Base-by-base conservation (phyloP, 805 yeast species). In the Candida vartiovaarae region DNA sequence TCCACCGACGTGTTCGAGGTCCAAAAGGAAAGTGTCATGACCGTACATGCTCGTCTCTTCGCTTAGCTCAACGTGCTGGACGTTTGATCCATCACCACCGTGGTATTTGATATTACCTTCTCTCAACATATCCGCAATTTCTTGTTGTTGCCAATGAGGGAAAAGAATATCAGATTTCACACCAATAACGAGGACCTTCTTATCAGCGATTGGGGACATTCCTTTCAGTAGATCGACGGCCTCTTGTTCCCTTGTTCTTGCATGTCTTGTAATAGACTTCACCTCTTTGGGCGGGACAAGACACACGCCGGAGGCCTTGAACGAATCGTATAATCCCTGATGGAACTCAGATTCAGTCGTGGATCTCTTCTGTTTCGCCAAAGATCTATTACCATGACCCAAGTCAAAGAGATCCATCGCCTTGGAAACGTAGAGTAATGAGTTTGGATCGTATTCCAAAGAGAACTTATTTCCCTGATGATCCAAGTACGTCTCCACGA, bases 381-480 rank as follows among this genome's bases (percentile, higher is more conserved):
- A 63, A 1, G 53, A 36, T 49, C 78, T 63, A 55, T 75, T 76
- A 6, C 56, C 53, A 2, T 44, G 41, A 5, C 95, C 84, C 54
- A 90, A 65, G 59, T 90, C 96, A 63, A 90, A 90, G 57, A 90
- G 66, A 61, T 90, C 97, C 97, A 90, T 90, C 1, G 96, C 96
- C 63, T 90, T 90, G 48, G 90, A 84, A 9, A 90, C 78, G 61
- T 90, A 89, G 40, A 89, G 70, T 53, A 90, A 73, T 5, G 96
- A 88, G 61, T 89, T 89, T 32, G 97, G 84, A 62, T 89, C 97
- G 63, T 84, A 89, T 59, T 89, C 95, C 47, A 86, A 62, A 50
- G 95, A 86, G 70, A 90, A 89, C 70, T 90, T 90, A 60, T 86
- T 95, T 7, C 97, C 97, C 41, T 89, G 95, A 62, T 90, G 96